Base-by-base conservation (phyloP, 2,329 filamentous ascomycete genomes). In the Sporothrix pallida region DNA sequence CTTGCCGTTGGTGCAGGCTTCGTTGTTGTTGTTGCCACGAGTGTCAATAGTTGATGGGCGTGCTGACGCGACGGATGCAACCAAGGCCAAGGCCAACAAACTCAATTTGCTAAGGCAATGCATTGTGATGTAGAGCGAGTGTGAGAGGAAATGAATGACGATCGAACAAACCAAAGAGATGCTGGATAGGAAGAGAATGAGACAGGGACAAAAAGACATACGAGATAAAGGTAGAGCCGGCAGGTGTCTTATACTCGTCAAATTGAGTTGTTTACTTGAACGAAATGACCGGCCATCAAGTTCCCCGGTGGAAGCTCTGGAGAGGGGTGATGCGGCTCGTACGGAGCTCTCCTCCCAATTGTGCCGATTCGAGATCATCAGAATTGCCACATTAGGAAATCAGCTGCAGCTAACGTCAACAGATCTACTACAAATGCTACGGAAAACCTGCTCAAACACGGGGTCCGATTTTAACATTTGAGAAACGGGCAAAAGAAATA, bases 311-410 rank as follows among this genome's bases (percentile, higher is more conserved):
- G 23, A 12, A 58, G 56, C 23, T 31, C 23, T 10, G 6, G 48
- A 15, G 12, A 31, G 20, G 31, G 20, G 4, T 54, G 52, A 15
- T 23, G 56, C 60, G 60, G 31, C 17, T 15, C 13, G 13, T 26
- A 42, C 58, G 26, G 58, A 62, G 58, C 60, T 44, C 60, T 58
- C 31, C 23, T 26, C 37, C 12, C 60, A 44, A 44, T 63, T 23
- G 10, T 9, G 60, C 60, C 60, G 60, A 58, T 12, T 20, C 17
- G 10, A 54, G 37, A 68, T 72, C 60, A 72, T 72, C 71, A 72
- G 10, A 54, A 72, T 72, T 72, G 17, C 70, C 70, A 1, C 1
- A 62, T 71, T 10, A 12, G 26, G 70, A 44, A 69, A n/a, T 69
- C 8, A 6, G 20, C 44, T 23, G 20, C 31, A 37, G 20, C 26